Evolutionary conservation across 345 rosid species (phyloP), one percentile per base, ranked within the genome.

Genomic region (Kernera saxatilis): DNA sequence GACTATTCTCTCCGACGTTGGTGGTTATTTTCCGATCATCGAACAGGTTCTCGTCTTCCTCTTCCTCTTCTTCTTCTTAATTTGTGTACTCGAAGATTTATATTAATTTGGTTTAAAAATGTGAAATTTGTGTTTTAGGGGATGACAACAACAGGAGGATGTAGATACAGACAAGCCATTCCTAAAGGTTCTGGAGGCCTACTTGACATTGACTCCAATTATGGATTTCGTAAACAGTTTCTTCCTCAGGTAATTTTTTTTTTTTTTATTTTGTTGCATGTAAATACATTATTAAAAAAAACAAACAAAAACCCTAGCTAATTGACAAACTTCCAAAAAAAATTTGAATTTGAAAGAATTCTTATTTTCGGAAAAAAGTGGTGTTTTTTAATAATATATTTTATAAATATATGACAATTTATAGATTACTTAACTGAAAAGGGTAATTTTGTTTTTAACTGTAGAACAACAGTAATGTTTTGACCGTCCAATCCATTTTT

Each of bases 11-110:
- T 78, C 91, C 1, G 48, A 87, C 81, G 97, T 93, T 50, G 98
- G 97, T 71, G 98, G 98, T 40, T 90, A 86, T 80, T 87, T 87
- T n/a, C 97, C 98, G 11, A 70, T 93, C 3, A 86, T 90, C n/a
- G 97, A 93, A 35, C 98, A 93, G 88, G 97, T 92, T 18, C 49
- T 61, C 11, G 17, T 19, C 25, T 7, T 32, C n/a, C n/a, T 27
- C 17, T 54, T 41, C 14, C 7, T 43, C 2, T 17, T 37, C 8
- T 33, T 45, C 13, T 21, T 21, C 5, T 23, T 30, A 4, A 22
- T 29, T 15, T 61, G 46, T 27, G 29, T 68, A 26, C 18, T 66
- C 0, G 25, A 62, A 10, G 49, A 36, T 39, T 25, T 65, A 36
- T 11, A 14, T 23, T 18, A 37, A 8, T 33, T 10, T 21, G 2